A percentile compares a stretch with the other conserved stretches of the same genome.
Evolutionary conservation across 257 asterid species (phyloP).

Genomic region (Plantago elongata): DNA sequence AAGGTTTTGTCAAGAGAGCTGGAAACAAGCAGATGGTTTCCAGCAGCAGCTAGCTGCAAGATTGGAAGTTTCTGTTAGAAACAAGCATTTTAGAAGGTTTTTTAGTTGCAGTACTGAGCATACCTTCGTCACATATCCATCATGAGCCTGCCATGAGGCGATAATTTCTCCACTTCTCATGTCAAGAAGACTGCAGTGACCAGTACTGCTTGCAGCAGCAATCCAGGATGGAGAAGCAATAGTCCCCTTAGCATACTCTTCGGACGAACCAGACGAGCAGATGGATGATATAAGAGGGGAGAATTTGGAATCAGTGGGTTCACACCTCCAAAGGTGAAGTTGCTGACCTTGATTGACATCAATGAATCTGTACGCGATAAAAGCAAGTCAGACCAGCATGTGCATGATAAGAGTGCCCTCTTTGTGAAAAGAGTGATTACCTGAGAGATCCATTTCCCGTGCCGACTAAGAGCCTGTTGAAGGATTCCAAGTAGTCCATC

Average conservation of each 20-base stretch:
- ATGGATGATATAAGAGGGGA: slow-evolving; percentile 82
- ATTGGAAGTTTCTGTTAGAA: slow-evolving; percentile 20
- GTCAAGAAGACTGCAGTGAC: slow-evolving; percentile 79
- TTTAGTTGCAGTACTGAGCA: slow-evolving; percentile 7
- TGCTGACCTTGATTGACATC: slow-evolving; percentile 84
- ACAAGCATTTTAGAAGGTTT: slow-evolving; percentile 5
- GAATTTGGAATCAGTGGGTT: slow-evolving; percentile 56
- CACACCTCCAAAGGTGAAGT: slow-evolving; percentile 91
- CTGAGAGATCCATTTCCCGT: slow-evolving; percentile 95
- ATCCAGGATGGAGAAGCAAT: slow-evolving; percentile 68
- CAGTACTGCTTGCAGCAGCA: slow-evolving; percentile 88
- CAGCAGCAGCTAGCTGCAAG: slow-evolving; percentile 79
- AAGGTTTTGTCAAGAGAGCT: slow-evolving; percentile 90
- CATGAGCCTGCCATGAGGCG: slow-evolving; percentile 96
- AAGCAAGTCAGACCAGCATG: slow-evolving; percentile 17
- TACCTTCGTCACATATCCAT: slow-evolving; percentile 98
- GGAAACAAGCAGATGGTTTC: slow-evolving; percentile 72
- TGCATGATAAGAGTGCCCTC: slow-evolving; percentile 7
- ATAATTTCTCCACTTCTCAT: slow-evolving; percentile 77
- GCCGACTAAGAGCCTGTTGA: slow-evolving; percentile 68
- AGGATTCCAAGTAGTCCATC: slow-evolving; percentile 71
- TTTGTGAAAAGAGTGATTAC: slow-evolving; percentile 35
- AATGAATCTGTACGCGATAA: slow-evolving; percentile 58
- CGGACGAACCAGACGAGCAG: slow-evolving; percentile 65
- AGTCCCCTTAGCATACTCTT: slow-evolving; percentile 37